Conservation (phyloP, 805 yeast species). For the Cyberlindnera japonica region DNA sequence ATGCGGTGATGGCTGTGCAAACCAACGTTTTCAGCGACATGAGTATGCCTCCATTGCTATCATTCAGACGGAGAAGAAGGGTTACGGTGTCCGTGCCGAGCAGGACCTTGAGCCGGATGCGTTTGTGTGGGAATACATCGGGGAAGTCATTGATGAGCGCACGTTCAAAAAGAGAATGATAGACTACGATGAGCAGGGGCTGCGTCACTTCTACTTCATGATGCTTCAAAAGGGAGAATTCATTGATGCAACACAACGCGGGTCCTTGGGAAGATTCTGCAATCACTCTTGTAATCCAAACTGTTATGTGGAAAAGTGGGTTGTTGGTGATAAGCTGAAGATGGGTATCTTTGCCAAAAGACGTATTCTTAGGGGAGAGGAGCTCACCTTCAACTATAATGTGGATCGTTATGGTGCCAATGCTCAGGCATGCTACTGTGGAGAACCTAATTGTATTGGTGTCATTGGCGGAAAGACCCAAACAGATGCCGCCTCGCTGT, state of each 20-base stretch:
- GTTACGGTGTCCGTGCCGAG: conserved; percentile 83
- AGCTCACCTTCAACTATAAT: conserved; percentile 77
- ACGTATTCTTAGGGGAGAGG: conserved; percentile 71
- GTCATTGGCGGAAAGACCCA: conserved; percentile 96
- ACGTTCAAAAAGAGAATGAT: conserved; percentile 73
- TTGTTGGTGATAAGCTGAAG: conserved; percentile 79
- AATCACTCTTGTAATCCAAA: conserved; percentile 96
- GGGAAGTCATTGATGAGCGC: conserved; percentile 84
- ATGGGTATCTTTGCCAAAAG: conserved; percentile 95
- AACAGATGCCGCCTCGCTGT: conserved; percentile 79
- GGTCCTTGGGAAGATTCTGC: conserved; percentile 85
- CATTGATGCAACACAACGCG: conserved; percentile 90
- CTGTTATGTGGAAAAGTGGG: conserved; percentile 96
- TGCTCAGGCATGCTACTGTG: conserved; percentile 93
- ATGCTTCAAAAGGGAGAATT: conserved; percentile 91
- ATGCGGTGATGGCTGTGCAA: conserved; percentile 79
- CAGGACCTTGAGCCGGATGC: conserved; percentile 51
- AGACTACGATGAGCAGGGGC: conserved; percentile 62
- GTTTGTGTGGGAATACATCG: conserved; percentile 90
- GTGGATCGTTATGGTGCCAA: conserved; percentile 96
- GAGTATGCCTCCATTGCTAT: conserved; percentile 76
- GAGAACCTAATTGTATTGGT: conserved; percentile 87
- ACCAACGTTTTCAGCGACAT: conserved; percentile 80
- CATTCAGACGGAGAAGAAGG: conserved; percentile 79
- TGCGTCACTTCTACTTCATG: conserved; percentile 91